Evolutionary conservation across 306 rosid genomes (phyloP).

Genomic region (Cercis canadensis): DNA sequence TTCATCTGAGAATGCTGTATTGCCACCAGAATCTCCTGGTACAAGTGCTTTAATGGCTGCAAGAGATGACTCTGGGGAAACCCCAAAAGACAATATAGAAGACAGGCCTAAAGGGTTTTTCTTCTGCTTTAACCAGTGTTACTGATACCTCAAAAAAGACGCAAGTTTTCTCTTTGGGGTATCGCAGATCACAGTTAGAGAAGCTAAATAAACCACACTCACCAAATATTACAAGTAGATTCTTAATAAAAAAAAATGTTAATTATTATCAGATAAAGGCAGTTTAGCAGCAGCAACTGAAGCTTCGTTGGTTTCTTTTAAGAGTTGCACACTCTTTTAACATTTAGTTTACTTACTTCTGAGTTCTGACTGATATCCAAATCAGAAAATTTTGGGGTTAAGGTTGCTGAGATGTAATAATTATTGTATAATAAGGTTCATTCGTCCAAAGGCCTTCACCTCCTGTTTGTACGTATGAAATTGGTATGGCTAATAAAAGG

Average conservation of each 20-base stretch:
- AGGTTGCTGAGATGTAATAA: constrained; percentile 82
- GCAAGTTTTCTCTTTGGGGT: constrained; percentile 1
- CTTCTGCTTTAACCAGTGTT: constrained; percentile 80
- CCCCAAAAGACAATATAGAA: constrained; percentile 46
- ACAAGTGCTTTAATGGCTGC: constrained; percentile 80
- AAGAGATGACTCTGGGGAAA: constrained; percentile 59
- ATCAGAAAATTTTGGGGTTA: constrained; percentile 56
- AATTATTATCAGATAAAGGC: constrained; percentile 26
- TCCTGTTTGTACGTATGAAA: constrained; percentile 36
- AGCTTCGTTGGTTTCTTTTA: neutral
- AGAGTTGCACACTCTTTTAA: neutral
- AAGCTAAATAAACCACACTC: constrained; percentile 48
- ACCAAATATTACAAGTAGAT: constrained; percentile 44
- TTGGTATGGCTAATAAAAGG: constrained; percentile 23
- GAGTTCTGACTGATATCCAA: constrained; percentile 36
- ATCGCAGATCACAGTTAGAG: constrained; percentile 35
- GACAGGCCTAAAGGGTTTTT: constrained; percentile 67
- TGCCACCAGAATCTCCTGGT: constrained; percentile 95
- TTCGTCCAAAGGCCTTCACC: constrained; percentile 73
- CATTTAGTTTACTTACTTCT: constrained; percentile 37
- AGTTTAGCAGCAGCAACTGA: constrained; percentile 34
- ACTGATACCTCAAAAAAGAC: constrained; percentile 45
- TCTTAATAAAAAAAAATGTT: constrained; percentile 41
- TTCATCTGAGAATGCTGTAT: constrained; percentile 68
- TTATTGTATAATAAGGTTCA: constrained; percentile 64